These are phyloP conservation scores for Salvia miltiorrhiza DNA, from an alignment of 257 asterid species.

Conservation along the genomic window DNA sequence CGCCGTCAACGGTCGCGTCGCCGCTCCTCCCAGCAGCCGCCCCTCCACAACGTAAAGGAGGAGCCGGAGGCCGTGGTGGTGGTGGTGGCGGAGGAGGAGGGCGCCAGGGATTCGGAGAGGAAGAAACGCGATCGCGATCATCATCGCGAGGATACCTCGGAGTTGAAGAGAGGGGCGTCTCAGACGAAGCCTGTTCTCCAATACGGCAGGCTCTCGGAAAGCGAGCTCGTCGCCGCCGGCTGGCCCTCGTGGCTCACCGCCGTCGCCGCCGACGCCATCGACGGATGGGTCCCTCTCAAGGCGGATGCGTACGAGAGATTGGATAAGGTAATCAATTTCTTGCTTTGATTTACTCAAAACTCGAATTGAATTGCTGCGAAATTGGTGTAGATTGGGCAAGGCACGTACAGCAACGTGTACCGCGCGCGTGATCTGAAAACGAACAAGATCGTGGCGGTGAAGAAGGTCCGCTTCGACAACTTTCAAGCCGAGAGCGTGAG, in stretches of 20 bases:
- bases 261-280: conserved; percentile 78
- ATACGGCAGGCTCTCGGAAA: conserved; percentile 52
- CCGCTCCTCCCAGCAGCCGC: neutral
- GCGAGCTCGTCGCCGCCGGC: conserved; percentile 62
- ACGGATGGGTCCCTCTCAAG: conserved; percentile 70
- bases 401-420: conserved; percentile 91
- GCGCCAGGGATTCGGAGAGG: conserved; percentile 25
- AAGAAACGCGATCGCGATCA: conserved; percentile 11
- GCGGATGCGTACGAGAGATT: conserved; percentile 65
- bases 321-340: conserved; percentile 50
- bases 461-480: conserved; percentile 92
- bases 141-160: conserved; percentile 10
- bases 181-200: conserved; percentile 33
- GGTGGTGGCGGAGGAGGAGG: conserved; percentile 27
- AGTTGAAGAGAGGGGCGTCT: conserved; percentile 31
- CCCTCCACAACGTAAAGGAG: neutral
- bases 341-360: no score
- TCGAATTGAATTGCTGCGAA: no score
- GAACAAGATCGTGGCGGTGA: conserved; percentile 73
- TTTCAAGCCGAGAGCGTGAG: conserved; percentile 89
- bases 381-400: conserved; percentile 87
- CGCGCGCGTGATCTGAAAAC: conserved; percentile 79
- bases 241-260: conserved; percentile 89
- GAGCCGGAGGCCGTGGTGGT: conserved; percentile 39
- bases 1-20: conserved; percentile 19